Percentiles rank a stretch among this genome's conserved stretches.
Conservation (phyloP, 23 red algal species). For the Chondrus crispus region DNA sequence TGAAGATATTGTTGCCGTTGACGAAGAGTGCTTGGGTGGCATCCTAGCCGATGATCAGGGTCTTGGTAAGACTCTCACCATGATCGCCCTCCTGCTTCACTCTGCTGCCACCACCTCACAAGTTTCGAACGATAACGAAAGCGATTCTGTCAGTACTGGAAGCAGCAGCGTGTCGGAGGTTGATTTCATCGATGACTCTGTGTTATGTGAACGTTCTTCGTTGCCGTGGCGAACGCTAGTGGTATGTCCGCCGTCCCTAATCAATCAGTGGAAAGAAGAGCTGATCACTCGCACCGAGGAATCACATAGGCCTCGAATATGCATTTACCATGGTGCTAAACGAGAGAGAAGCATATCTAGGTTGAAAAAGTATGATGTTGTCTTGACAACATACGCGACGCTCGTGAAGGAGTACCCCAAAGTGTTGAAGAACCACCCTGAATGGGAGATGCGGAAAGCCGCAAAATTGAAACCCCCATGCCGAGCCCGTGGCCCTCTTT, state of each 20-base stretch:
- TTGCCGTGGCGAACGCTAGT: conserved; percentile 57
- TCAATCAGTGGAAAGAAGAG: conserved; percentile 74
- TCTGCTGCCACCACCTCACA: background rate
- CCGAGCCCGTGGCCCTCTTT: conserved; percentile 36
- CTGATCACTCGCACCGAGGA: conserved; percentile 8
- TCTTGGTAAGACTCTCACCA: conserved; percentile 69
- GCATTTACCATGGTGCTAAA: conserved; percentile 69
- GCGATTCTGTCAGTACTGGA: background rate
- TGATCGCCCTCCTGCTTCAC: conserved; percentile 33
- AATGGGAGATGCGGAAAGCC: background rate
- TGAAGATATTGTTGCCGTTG: conserved; percentile 4
- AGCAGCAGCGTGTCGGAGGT: background rate
- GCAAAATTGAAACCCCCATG: background rate
- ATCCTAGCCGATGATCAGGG: conserved; percentile 70
- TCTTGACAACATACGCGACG: conserved; percentile 77
- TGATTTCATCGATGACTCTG: background rate
- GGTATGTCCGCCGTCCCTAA: conserved; percentile 67
- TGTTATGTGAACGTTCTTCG: background rate
- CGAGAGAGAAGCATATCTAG: background rate
- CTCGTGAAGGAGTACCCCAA: conserved; percentile 50
- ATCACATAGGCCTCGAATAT: background rate
- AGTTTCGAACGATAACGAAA: background rate
- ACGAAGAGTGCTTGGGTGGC: conserved; percentile 45
- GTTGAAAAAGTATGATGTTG: conserved; percentile 56
- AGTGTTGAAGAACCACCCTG: conserved; percentile 1